phyloP scores from a whole-genome alignment of 225 moss, liverwort and hornwort species.

The Sphagnum tenellum region DNA sequence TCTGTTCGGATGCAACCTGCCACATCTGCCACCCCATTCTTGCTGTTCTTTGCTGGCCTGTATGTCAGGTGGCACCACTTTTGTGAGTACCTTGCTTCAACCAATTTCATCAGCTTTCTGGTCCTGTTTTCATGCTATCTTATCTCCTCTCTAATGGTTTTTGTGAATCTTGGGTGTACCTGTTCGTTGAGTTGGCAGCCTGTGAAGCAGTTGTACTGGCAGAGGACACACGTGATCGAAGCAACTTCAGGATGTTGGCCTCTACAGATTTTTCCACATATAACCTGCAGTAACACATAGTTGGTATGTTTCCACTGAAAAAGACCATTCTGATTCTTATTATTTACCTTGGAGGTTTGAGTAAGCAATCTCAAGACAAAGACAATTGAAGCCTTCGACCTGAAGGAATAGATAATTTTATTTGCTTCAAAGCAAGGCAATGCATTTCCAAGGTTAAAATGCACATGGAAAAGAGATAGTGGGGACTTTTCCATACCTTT shows the following conservation, averaged over 20 bases:
- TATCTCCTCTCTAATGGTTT: background rate
- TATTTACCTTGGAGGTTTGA: too few species aligned
- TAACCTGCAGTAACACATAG: constrained; percentile 28
- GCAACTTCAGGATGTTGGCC: constrained; percentile 89
- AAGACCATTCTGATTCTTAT: too few species aligned
- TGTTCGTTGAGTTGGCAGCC: constrained; percentile 61
- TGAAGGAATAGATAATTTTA: too few species aligned
- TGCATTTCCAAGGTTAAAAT: too few species aligned
- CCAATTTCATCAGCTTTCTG: background rate
- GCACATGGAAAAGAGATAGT: too few species aligned
- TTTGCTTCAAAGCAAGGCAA: too few species aligned
- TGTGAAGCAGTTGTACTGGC: constrained; percentile 45
- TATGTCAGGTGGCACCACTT: constrained; percentile 1
- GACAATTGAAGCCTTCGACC: too few species aligned
- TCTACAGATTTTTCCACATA: constrained; percentile 96
- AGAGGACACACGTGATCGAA: constrained; percentile 67
- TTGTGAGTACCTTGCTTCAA: constrained; percentile 1
- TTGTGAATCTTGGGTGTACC: constrained; percentile 19
- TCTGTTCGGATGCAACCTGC: constrained; percentile 98
- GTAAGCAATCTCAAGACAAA: too few species aligned
- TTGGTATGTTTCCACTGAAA: too few species aligned
- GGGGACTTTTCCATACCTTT: constrained; percentile 37
- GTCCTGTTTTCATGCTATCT: background rate
- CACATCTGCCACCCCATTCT: constrained; percentile 74
- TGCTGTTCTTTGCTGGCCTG: constrained; percentile 67